phyloP scores from a whole-genome alignment of 805 yeast genomes.

The Groenewaldozyma salmanticensis region DNA sequence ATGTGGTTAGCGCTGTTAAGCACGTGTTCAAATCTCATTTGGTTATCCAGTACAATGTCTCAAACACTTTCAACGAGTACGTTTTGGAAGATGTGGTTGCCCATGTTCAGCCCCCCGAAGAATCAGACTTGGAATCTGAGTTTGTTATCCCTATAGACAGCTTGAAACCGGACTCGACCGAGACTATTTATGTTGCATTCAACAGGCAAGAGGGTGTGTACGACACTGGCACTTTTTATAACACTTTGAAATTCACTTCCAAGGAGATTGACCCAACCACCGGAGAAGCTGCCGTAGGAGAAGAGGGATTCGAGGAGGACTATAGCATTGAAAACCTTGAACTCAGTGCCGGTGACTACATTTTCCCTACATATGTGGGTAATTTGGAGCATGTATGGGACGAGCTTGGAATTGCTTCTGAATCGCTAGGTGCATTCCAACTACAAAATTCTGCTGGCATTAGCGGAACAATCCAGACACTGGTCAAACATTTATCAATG shows the following conservation, averaged over 20 bases:
- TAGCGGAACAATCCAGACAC: conserved; percentile 47
- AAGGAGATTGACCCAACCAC: conserved; percentile 73
- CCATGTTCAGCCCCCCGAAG: conserved; percentile 60
- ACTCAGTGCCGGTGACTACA: conserved; percentile 70
- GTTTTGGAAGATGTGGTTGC: conserved; percentile 71
- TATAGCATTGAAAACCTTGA: conserved; percentile 79
- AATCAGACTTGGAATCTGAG: conserved; percentile 40
- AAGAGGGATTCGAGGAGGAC: conserved; percentile 87
- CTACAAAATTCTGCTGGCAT: conserved; percentile 39
- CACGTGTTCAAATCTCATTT: conserved; percentile 69
- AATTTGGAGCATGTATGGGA: conserved; percentile 68
- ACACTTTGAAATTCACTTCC: conserved; percentile 61
- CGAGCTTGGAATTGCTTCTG: conserved; percentile 42
- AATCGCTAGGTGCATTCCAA: conserved; percentile 57
- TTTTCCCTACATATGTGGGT: conserved; percentile 67
- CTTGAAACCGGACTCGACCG: conserved; percentile 61
- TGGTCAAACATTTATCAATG: conserved; percentile 48
- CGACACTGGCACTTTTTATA: conserved; percentile 43
- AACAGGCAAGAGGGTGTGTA: conserved; percentile 25
- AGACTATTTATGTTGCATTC: conserved; percentile 71
- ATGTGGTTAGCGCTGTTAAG: conserved; percentile 74
- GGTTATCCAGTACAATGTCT: conserved; percentile 71
- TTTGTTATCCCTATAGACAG: conserved; percentile 65
- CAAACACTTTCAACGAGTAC: conserved; percentile 74
- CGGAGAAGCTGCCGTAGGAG: conserved; percentile 43